Evolutionary conservation across 768 basidiomycete genomes (phyloP), one percentile per base, ranked within the genome.

Genomic region (Amanita jacksonii): DNA sequence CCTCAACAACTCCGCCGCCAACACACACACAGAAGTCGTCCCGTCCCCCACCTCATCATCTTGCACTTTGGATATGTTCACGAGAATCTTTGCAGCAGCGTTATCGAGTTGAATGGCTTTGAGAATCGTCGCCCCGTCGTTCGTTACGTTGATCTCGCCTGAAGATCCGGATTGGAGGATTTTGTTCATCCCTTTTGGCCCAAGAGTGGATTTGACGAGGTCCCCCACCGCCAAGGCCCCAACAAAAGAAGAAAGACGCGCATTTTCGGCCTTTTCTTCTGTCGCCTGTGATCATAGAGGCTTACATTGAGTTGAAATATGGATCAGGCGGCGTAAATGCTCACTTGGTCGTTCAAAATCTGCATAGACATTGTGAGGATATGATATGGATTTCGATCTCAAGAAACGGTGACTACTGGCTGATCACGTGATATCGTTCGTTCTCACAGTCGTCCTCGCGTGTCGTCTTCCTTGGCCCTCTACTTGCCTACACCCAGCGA

Each of bases 111-210:
- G 85, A 56, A 99, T 98, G 38, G 88, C 82, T 62, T 97, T 98
- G 46, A 99, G 77, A 56, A 98, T 99, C 37, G 96, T 98, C 3
- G 96, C 96, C 3, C 96, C 96, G 61, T 99, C 96, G 64, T 99
- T 99, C 8, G 96, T 99, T 38, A 99, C 94, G 51, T 82, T 96
- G 56, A 99, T 87, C 22, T 92, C 87, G 4, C 91, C 90, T 0
- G 84, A 78, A 4, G 91, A 88, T 1, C 64, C 79, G 1, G 90
- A 93, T 63, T 93, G 94, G 12, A 99, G 78, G 50, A 99, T 98
- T 71, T 98, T 98, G 80, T 97, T 98, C 94, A 98, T 99, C 44
- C 96, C 96, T 64, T 99, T 98, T 18, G 96, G 96, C 7, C 96
- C 96, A 2, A 99, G 76, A 6, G 96, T 99, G 1, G 92, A 94